These are phyloP conservation scores for Metschnikowia reukaufii DNA, from an alignment of 805 yeast genomes.

Conservation along the genomic window DNA sequence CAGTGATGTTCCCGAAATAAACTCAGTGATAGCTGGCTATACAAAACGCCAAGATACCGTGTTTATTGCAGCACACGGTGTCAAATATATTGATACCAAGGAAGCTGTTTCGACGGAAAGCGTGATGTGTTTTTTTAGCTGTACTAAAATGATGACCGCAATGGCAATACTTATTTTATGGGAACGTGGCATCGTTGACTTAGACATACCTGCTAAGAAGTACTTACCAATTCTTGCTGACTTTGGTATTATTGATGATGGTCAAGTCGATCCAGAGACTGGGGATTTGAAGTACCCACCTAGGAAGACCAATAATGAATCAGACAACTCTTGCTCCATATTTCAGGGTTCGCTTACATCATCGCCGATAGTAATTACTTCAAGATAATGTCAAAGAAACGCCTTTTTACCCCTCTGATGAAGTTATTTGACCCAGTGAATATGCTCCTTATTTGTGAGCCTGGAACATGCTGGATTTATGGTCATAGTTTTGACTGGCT, in stretches of 20 bases:
- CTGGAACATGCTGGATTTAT: constrained; percentile 39
- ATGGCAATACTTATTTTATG: constrained; percentile 36
- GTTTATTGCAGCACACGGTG: constrained; percentile 16
- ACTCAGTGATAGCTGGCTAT: constrained; percentile 19
- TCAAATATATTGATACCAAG: constrained; percentile 10
- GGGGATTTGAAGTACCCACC: constrained; percentile 15
- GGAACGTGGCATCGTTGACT: constrained; percentile 31
- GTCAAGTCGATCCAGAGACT: constrained; percentile 15
- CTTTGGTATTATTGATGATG: constrained; percentile 15
- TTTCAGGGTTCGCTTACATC: constrained; percentile 34
- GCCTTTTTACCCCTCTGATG: constrained; percentile 24
- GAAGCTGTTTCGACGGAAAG: constrained; percentile 13
- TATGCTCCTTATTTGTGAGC: constrained; percentile 31
- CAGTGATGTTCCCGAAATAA: constrained; percentile 8
- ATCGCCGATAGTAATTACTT: constrained; percentile 32
- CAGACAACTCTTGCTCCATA: constrained; percentile 19
- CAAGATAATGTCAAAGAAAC: constrained; percentile 22
- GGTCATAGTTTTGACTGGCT: constrained; percentile 42
- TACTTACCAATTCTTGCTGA: constrained; percentile 35
- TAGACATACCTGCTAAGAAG: constrained; percentile 34
- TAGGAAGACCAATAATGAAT: constrained; percentile 11
- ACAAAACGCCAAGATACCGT: constrained; percentile 11
- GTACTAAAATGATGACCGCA: constrained; percentile 26
- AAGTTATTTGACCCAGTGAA: constrained; percentile 27
- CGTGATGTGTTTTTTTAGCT: constrained; percentile 16